Percentiles rank a stretch among this genome's conserved stretches.
Conservation (phyloP, 495 filamentous ascomycete genomes). For the Pyrenula massariospora region DNA sequence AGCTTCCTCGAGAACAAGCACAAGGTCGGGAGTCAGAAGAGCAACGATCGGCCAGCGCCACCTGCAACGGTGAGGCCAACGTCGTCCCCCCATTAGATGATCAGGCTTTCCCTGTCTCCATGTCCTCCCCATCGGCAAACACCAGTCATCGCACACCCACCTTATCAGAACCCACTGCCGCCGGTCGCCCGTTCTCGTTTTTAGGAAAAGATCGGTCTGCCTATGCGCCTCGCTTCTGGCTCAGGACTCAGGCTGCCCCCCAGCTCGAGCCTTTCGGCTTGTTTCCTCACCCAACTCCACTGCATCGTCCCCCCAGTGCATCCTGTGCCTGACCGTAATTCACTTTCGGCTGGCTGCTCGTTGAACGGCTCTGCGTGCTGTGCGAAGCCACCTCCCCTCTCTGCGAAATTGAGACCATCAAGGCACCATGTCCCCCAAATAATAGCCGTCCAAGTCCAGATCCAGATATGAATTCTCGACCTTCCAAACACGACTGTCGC, state of each 20-base stretch:
- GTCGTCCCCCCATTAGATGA: no score
- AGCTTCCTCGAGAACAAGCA: background rate
- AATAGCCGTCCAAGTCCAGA: background rate
- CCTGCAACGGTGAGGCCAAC: background rate
- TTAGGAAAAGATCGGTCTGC: background rate
- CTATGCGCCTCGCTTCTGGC: background rate
- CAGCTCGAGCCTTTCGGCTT: background rate
- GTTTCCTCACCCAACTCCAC: background rate
- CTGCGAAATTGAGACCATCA: background rate
- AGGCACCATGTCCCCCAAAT: background rate
- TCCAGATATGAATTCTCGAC: background rate
- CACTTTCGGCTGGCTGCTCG: background rate
- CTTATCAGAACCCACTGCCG: background rate
- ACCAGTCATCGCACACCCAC: background rate
- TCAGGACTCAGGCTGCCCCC: background rate
- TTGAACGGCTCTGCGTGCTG: background rate
- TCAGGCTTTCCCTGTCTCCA: no score
- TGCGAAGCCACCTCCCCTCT: background rate
- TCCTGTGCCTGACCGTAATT: background rate
- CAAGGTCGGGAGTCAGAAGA: background rate
- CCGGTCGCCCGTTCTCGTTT: background rate
- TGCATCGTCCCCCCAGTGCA: background rate
- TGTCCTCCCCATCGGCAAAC: background rate
- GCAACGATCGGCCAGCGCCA: background rate
- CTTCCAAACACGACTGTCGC: background rate